Evolutionary conservation across 2,329 filamentous ascomycete species (phyloP), one percentile per base, ranked within the genome.

Genomic region (Monosporascus sp.): DNA sequence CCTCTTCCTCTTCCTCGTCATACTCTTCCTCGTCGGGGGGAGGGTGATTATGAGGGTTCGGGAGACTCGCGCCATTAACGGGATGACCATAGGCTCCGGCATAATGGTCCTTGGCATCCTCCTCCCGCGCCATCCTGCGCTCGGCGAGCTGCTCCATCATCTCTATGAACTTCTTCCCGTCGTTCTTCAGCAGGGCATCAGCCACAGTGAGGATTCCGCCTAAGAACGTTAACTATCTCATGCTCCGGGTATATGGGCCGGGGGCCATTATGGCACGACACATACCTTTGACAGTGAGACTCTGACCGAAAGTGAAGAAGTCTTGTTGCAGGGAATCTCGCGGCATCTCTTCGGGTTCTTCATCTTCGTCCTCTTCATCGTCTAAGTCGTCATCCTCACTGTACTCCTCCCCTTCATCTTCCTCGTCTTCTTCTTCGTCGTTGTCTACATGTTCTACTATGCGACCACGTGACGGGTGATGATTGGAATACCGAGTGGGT

Each of bases 71-170:
- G 72, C 80, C 85, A 72, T 88, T 87, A 55, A 82, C 69, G 57
- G 69, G 70, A 65, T 82, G 80, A 60, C 72, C 72, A 53, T 79
- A 82, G 66, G 79, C 78, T 58, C 82, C 79, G 52, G 85, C 78
- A 66, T 85, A 78, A 62, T 82, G 77, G 60, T 83, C 78, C 57
- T 86, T 85, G 49, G 90, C 89, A 68, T 97, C 91, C 73, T 94
- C 92, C 75, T 97, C 93, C 62, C 94, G 87, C 67, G 92, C 90
- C 93, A 99, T 97, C 64, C 94, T 85, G 64, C 93, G 89, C 75
- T 99, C 94, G 38, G 94, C 94, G 64, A 99, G 82, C 75, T 97
- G 93, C 72, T 99, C 94, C 94, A 99, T 99, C 94, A 99, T 99
- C 71, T 99, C 94, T 72, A 99, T 99, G 75, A 99, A 99, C 68